Percentiles rank a stretch among this genome's conserved stretches.
Conservation (phyloP, 495 filamentous ascomycete genomes). For the Staphylotrichum tortipilum region DNA sequence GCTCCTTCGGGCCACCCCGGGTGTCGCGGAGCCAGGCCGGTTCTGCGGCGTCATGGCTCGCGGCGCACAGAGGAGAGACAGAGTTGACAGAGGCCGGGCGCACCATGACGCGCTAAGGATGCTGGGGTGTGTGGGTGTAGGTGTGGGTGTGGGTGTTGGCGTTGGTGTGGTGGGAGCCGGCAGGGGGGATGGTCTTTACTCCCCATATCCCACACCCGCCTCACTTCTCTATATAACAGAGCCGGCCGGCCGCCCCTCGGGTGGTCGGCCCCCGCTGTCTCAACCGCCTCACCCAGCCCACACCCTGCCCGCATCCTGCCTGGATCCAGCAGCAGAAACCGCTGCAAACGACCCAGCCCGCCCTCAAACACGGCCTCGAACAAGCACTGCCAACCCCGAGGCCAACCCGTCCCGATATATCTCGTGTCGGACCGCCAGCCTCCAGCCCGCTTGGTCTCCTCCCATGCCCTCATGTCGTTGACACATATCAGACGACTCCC, state of each 20-base stretch:
- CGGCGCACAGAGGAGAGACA: not conserved
- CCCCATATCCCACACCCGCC: not conserved
- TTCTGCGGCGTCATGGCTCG: not conserved
- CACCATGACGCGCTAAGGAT: not conserved
- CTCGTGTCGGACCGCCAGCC: constrained; percentile 3
- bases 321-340: constrained; percentile 6
- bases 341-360: constrained; percentile 4
- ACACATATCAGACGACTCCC: constrained; percentile 24
- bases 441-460: constrained; percentile 1
- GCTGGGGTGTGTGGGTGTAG: not conserved
- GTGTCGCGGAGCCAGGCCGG: not conserved
- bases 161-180: too few species aligned
- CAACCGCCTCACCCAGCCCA: constrained; percentile 5
- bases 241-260: constrained; percentile 8
- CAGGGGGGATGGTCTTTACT: not conserved
- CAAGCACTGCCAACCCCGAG: not conserved
- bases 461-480: constrained; percentile 39
- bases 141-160: too few species aligned
- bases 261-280: constrained; percentile 6
- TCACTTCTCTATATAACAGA: constrained; percentile 4
- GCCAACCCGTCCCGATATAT: constrained; percentile 4
- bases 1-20: not conserved
- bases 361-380: constrained; percentile 13
- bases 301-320: not conserved
- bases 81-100: not conserved